A percentile compares a stretch with the other conserved stretches of the same genome.
Conservation (phyloP, 176 grass and related monocot species). For the Musa schizocarpa region DNA sequence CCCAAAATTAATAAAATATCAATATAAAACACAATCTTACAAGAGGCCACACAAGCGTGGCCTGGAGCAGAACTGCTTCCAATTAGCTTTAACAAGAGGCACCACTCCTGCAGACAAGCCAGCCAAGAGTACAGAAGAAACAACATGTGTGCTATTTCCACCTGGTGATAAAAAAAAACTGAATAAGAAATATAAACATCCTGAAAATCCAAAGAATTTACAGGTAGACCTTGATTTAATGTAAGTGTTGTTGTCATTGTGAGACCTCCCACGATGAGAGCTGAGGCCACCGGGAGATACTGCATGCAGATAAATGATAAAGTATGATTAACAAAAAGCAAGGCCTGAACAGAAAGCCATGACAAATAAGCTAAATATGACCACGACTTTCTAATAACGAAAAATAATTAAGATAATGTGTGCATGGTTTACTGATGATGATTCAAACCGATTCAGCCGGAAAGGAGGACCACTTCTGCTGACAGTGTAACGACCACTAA, state of each 20-base stretch:
- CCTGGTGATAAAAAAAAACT: conserved; percentile 25
- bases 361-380: no score
- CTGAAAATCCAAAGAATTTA: background rate
- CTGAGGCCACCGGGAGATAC: conserved; percentile 85
- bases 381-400: background rate
- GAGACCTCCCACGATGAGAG: conserved; percentile 78
- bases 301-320: conserved; percentile 25
- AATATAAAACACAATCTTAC: conserved; percentile 10
- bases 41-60: conserved; percentile 72
- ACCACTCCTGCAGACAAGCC: conserved; percentile 72
- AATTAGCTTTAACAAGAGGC: conserved; percentile 86
- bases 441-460: conserved; percentile 60
- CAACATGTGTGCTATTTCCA: conserved; percentile 43
- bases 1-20: no score
- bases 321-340: background rate
- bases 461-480: conserved; percentile 56
- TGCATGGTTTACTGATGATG: conserved; percentile 39
- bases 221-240: conserved; percentile 70
- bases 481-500: conserved; percentile 71
- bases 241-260: conserved; percentile 62
- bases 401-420: background rate
- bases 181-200: background rate
- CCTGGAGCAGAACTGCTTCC: conserved; percentile 86
- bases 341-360: background rate
- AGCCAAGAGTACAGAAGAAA: conserved; percentile 46